Evolutionary conservation across 225 moss, liverwort and hornwort species (phyloP).

Genomic region (Thuidium tamariscinum): DNA sequence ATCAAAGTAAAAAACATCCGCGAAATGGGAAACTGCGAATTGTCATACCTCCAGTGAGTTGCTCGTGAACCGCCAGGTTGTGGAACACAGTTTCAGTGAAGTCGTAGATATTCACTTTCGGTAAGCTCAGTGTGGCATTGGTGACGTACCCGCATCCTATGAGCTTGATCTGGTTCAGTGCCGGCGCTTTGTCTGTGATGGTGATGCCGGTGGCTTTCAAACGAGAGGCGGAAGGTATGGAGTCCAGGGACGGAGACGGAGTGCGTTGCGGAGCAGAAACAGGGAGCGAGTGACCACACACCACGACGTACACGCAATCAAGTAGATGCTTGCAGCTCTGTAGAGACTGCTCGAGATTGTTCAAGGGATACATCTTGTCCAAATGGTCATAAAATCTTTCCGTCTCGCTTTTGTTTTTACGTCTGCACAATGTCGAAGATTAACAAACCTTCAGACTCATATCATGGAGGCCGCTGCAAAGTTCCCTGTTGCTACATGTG

Average conservation of each 20-base stretch:
- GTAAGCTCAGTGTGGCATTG: not conserved
- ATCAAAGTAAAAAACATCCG: not conserved
- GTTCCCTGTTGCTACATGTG: not conserved
- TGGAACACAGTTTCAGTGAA: slow-evolving; percentile 9
- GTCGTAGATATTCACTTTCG: slow-evolving; percentile 4
- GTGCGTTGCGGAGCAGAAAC: not conserved
- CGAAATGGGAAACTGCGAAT: not conserved
- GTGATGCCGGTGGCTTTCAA: not conserved
- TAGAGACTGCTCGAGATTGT: not conserved
- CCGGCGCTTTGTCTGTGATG: not conserved
- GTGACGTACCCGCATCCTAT: slow-evolving; percentile 1
- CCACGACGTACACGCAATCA: slow-evolving; percentile 11
- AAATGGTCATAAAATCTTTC: not conserved
- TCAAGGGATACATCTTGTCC: not conserved
- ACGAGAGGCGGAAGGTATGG: not conserved
- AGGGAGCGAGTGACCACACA: slow-evolving; percentile 1
- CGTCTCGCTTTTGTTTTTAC: not conserved
- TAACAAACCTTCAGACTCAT: not conserved
- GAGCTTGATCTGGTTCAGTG: not conserved
- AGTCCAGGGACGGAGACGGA: not conserved
- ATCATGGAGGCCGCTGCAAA: not conserved
- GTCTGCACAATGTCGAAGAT: not conserved
- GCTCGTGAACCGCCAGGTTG: slow-evolving; percentile 20
- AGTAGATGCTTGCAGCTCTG: slow-evolving; percentile 7
- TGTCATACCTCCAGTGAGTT: not conserved